A percentile compares a stretch with the other conserved stretches of the same genome.
phyloP scores from a whole-genome alignment of 139 green algal species.

The Chara braunii region DNA sequence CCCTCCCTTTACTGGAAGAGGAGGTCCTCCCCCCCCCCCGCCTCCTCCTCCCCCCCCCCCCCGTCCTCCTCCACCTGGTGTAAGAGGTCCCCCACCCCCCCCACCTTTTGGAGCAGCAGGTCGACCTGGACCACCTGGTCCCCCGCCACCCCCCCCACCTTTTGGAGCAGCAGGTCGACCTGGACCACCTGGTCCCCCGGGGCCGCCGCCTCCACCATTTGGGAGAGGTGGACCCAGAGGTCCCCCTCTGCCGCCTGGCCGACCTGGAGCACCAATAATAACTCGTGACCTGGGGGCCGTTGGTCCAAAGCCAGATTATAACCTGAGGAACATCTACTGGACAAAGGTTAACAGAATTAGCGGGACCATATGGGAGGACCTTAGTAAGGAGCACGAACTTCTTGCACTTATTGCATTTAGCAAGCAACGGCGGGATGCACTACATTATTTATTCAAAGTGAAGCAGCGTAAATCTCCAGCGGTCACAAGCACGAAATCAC shows the following conservation, averaged over 20 bases:
- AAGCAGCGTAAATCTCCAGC: no score
- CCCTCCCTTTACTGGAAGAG: not conserved
- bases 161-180: not conserved
- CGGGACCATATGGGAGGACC: conserved; percentile 22
- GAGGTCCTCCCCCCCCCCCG: conserved; percentile 6
- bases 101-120: not conserved
- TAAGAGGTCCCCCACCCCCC: conserved; percentile 13
- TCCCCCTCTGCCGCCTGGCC: not conserved
- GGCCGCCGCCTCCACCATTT: not conserved
- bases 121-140: conserved; percentile 3
- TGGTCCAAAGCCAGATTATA: not conserved
- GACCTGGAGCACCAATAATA: not conserved
- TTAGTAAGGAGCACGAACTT: not conserved
- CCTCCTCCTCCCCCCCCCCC: not conserved
- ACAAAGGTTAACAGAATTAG: conserved; percentile 5
- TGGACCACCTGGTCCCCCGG: not conserved
- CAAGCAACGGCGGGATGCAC: not conserved
- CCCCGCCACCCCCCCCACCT: conserved; percentile 12
- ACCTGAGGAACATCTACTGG: conserved; percentile 7
- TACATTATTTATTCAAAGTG: not conserved
- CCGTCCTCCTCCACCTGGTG: not conserved
- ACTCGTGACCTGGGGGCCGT: not conserved
- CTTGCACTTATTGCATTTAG: not conserved
- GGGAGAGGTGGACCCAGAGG: not conserved
- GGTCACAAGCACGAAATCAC: no score